Evolutionary conservation across 306 rosid genomes (phyloP).

Genomic region (Cicer judaicum): DNA sequence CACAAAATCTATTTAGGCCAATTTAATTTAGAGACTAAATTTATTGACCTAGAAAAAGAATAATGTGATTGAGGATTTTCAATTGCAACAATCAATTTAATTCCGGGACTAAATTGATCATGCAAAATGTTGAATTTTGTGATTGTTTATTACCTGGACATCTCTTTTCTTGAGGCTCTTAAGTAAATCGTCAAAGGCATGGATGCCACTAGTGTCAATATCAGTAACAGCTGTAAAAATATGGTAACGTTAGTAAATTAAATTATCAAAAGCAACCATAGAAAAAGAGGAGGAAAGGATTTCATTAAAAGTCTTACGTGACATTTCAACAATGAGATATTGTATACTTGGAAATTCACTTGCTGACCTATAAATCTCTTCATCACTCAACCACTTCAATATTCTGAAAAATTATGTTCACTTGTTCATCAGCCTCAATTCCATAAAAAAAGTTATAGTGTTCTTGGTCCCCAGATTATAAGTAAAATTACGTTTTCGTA

Average conservation of each 20-base stretch:
- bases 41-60: too few species aligned
- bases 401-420: conserved; percentile 52
- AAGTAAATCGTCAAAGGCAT: conserved; percentile 63
- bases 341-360: conserved; percentile 47
- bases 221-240: conserved; percentile 74
- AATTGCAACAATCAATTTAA: not conserved
- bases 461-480: too few species aligned
- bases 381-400: conserved; percentile 72
- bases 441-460: not conserved
- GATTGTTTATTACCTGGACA: conserved; percentile 51
- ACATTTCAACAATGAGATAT: conserved; percentile 68
- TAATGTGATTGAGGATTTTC: not conserved
- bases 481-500: too few species aligned
- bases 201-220: conserved; percentile 84
- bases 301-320: conserved; percentile 62
- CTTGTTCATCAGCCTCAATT: conserved; percentile 8
- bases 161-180: conserved; percentile 62
- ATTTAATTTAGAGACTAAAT: too few species aligned
- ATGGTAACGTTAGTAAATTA: not conserved
- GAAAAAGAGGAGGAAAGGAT: not conserved
- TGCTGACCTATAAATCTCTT: conserved; percentile 49
- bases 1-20: too few species aligned
- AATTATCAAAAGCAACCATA: not conserved
- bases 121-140: not conserved
- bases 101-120: too few species aligned